phyloP scores from a whole-genome alignment of 305 asterid genomes.

The Fraxinus platypoda region DNA sequence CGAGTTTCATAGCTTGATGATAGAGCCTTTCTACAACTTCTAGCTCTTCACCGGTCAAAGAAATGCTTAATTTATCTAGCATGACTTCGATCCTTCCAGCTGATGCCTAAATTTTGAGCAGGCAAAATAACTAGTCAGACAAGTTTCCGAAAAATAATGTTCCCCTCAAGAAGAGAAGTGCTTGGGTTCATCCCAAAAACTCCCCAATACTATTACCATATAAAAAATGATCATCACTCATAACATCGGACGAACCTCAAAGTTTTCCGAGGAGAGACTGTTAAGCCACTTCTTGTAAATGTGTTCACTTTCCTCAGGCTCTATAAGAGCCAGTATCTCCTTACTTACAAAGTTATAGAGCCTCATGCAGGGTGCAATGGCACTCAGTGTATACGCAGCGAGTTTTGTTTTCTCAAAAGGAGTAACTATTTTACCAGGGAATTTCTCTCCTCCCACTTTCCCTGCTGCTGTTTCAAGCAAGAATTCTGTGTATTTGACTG shows the following conservation, averaged over 20 bases:
- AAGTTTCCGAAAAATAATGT: slow-evolving; percentile 11
- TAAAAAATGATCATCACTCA: slow-evolving; percentile 11
- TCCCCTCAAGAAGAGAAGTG: slow-evolving; percentile 1
- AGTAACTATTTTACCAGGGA: slow-evolving; percentile 51
- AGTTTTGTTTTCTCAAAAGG: slow-evolving; percentile 72
- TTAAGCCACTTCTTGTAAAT: slow-evolving; percentile 62
- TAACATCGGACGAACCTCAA: slow-evolving; percentile 44
- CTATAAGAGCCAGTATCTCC: slow-evolving; percentile 47
- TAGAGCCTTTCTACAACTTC: slow-evolving; percentile 63
- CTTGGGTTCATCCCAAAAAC: not conserved
- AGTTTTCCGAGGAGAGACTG: slow-evolving; percentile 50
- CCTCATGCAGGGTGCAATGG: slow-evolving; percentile 75
- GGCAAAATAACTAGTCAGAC: slow-evolving; percentile 27
- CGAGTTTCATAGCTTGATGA: slow-evolving; percentile 61
- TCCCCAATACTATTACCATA: slow-evolving; percentile 5
- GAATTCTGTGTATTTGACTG: slow-evolving; percentile 55
- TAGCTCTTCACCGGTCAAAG: slow-evolving; percentile 69
- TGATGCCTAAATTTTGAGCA: slow-evolving; percentile 45
- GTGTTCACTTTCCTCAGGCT: slow-evolving; percentile 42
- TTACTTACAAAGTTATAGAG: slow-evolving; percentile 51
- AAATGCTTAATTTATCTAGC: slow-evolving; percentile 58
- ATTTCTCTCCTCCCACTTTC: slow-evolving; percentile 57
- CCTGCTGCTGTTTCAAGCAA: slow-evolving; percentile 68
- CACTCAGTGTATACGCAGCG: slow-evolving; percentile 65
- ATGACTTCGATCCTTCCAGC: slow-evolving; percentile 64